Conservation (phyloP, 148 eudicot genomes). For the Cornus florida region DNA sequence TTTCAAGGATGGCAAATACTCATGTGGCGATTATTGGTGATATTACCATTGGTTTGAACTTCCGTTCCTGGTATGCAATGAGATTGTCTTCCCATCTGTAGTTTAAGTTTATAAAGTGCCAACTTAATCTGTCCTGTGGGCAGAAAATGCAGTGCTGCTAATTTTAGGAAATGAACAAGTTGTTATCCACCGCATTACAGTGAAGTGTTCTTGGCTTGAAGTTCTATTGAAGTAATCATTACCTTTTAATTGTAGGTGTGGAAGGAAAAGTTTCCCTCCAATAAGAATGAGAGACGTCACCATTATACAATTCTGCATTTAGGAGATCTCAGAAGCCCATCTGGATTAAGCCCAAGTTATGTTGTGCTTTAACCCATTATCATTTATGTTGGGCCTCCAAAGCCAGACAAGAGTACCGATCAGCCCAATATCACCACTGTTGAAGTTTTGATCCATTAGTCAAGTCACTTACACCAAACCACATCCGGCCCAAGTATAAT, state of each 20-base stretch:
- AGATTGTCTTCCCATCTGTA: background rate
- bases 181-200: background rate
- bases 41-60: conserved; percentile 1
- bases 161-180: background rate
- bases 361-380: too few species aligned
- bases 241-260: background rate
- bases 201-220: background rate
- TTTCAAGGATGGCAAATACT: conserved; percentile 79
- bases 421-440: too few species aligned
- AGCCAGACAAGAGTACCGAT: too few species aligned
- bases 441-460: too few species aligned
- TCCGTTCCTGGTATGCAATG: background rate
- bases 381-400: too few species aligned
- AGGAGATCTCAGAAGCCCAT: too few species aligned
- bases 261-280: too few species aligned
- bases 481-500: too few species aligned
- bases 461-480: too few species aligned
- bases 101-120: conserved; percentile 14
- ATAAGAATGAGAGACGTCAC: too few species aligned
- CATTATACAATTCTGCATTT: too few species aligned
- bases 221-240: background rate
- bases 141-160: background rate
- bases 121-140: conserved; percentile 1
- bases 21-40: conserved; percentile 79
- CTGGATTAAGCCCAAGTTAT: too few species aligned